Evolutionary conservation across 2,329 filamentous ascomycete species (phyloP), one percentile per base, ranked within the genome.

Genomic region (Cytospora piceae): DNA sequence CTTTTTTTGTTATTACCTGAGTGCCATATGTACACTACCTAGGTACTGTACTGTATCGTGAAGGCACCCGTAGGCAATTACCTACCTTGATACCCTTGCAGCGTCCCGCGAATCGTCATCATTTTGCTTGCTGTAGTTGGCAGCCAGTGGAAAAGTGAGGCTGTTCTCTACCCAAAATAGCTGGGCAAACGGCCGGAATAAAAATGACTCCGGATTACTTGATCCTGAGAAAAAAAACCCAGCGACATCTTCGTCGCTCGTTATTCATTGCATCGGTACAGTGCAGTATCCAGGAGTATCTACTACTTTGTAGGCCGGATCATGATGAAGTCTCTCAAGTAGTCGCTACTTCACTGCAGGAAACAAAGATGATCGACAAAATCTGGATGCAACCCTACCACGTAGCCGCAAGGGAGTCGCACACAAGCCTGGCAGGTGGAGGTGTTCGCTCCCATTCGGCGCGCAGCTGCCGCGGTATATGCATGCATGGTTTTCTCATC

Each of bases 101-200:
- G 11, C 53, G 14, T 29, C 27, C 32, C 29, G 52, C 52, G 32
- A 51, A 39, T 46, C 60, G 59, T 24, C 27, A 46, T 7, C 27
- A 32, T 7, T 24, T 24, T 54, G 22, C 11, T 11, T 15, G 34
- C 34, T 37, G 39, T n/a, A 53, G 58, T 49, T 65, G 64, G 62
- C 53, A 67, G 62, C 61, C 61, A 49, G 31, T 27, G 49, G 51
- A 66, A 60, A 63, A 66, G 59, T 66, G 59, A 66, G 64, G 64
- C 58, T 56, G 64, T 63, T 58, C n/a, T 22, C 46, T 49, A 22
- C n/a, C 46, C 11, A 49, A 12, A 24, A 24, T 14, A 49, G n/a
- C 46, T 24, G 7, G 46, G 46, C 5, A 49, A 14, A 22, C n/a
- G 9, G 46, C 6, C 46, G 46, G 46, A 49, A 49, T 24, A 49